These are phyloP conservation scores for Austroboletus niveus DNA, from an alignment of 1,284 basidiomycete species.

Conservation along the genomic window DNA sequence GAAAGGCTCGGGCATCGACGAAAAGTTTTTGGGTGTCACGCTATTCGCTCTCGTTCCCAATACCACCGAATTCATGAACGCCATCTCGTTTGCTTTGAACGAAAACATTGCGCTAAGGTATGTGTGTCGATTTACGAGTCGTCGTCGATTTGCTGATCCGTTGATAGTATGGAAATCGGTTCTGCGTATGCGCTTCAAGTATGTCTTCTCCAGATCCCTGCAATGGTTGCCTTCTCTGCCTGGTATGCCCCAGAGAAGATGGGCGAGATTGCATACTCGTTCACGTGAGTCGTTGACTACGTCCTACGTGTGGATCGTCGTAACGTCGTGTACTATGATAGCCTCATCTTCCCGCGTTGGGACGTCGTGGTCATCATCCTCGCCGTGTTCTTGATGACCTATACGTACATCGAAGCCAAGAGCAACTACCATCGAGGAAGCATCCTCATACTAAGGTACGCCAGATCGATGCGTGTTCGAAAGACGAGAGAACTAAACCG, in stretches of 20 bases:
- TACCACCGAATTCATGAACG: slow-evolving; percentile 99
- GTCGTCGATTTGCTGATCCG: slow-evolving; percentile 6
- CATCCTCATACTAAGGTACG: slow-evolving; percentile 85
- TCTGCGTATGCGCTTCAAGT: slow-evolving; percentile 99
- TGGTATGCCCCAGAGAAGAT: slow-evolving; percentile 85
- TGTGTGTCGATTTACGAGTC: slow-evolving; percentile 18
- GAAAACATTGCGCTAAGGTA: slow-evolving; percentile 97
- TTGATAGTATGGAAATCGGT: slow-evolving; percentile 93
- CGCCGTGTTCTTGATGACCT: slow-evolving; percentile 95
- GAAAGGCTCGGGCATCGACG: slow-evolving; percentile 90
- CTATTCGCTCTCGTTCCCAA: slow-evolving; percentile 98
- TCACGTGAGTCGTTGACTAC: slow-evolving; percentile 62
- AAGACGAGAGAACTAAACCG: no score
- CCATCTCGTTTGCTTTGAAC: slow-evolving; percentile 97
- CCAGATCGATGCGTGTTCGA: neutral
- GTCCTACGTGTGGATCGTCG: neutral
- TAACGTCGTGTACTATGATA: slow-evolving; percentile 32
- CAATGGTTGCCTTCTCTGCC: slow-evolving; percentile 98
- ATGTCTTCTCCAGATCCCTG: slow-evolving; percentile 95
- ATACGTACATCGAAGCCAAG: slow-evolving; percentile 98
- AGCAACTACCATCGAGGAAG: slow-evolving; percentile 96
- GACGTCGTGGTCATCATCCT: slow-evolving; percentile 95
- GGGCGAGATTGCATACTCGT: slow-evolving; percentile 82
- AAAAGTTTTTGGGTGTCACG: slow-evolving; percentile 97
- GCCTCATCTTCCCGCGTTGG: slow-evolving; percentile 98